Percentiles rank a stretch among this genome's conserved stretches.
phyloP scores from a whole-genome alignment of 805 yeast genomes.

The Starmera quercuum region DNA sequence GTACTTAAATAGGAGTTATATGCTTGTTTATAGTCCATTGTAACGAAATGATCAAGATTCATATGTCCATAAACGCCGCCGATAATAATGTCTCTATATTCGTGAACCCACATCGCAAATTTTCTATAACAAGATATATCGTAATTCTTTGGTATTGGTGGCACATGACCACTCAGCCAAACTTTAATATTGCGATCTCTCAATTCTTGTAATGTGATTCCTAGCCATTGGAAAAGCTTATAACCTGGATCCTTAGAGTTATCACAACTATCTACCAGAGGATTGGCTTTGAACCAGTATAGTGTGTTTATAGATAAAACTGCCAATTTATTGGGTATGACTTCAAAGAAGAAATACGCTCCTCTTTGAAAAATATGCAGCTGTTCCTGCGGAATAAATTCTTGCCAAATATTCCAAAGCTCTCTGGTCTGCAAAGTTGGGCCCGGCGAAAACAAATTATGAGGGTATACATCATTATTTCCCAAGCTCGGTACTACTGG shows the following conservation, averaged over 20 bases:
- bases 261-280: conserved; percentile 77
- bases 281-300: conserved; percentile 68
- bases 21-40: conserved; percentile 64
- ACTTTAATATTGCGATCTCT: conserved; percentile 72
- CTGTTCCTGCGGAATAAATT: conserved; percentile 71
- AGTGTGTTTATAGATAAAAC: conserved; percentile 73
- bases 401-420: conserved; percentile 64
- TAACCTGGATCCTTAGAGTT: conserved; percentile 71
- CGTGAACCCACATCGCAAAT: conserved; percentile 74
- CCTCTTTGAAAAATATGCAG: conserved; percentile 68
- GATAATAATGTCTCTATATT: conserved; percentile 73
- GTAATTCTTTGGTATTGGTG: conserved; percentile 73
- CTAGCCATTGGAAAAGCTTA: conserved; percentile 69
- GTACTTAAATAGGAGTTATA: conserved; percentile 32
- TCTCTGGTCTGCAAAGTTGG: conserved; percentile 86
- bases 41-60: conserved; percentile 83
- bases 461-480: conserved; percentile 86
- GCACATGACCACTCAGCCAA: conserved; percentile 86
- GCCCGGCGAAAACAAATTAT: conserved; percentile 76
- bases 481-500: conserved; percentile 68
- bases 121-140: conserved; percentile 69
- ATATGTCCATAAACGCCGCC: conserved; percentile 86
- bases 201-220: conserved; percentile 63
- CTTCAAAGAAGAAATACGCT: conserved; percentile 67
- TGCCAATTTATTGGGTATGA: conserved; percentile 74